A percentile compares a stretch with the other conserved stretches of the same genome.
Evolutionary conservation across 192 early-diverging fungal genomes (phyloP).

Genomic region (Backusella tuberculispora): DNA sequence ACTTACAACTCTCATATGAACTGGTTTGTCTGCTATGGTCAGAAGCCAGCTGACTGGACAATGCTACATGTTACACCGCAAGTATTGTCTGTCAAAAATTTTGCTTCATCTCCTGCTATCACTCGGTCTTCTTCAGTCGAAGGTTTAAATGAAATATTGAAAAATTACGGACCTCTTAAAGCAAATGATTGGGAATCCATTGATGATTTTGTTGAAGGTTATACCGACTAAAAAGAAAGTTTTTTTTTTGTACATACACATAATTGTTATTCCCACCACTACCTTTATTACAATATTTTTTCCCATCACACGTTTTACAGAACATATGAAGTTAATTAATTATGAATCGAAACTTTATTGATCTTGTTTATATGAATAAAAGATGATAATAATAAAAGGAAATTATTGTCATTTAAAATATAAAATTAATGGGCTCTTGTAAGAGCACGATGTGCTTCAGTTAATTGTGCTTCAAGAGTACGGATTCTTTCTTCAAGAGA

Average conservation of each 20-base stretch:
- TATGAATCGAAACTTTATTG: neutral
- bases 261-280: neutral
- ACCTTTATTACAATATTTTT: neutral
- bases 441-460: slow-evolving; percentile 42
- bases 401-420: neutral
- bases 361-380: neutral
- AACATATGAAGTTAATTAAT: neutral
- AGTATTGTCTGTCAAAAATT: neutral
- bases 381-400: neutral
- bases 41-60: slow-evolving; percentile 18
- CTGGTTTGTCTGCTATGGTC: slow-evolving; percentile 34
- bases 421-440: slow-evolving; percentile 3
- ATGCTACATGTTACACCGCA: neutral
- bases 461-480: slow-evolving; percentile 43
- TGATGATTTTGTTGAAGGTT: slow-evolving; percentile 35
- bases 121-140: neutral
- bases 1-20: slow-evolving; percentile 28
- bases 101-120: neutral
- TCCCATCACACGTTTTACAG: neutral
- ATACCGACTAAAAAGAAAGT: slow-evolving; percentile 21
- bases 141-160: neutral
- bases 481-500: slow-evolving; percentile 43
- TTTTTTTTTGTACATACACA: neutral
- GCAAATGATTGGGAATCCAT: slow-evolving; percentile 29
- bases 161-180: neutral